phyloP scores from a whole-genome alignment of 495 filamentous ascomycete species.

The Daldinia bambusicola region DNA sequence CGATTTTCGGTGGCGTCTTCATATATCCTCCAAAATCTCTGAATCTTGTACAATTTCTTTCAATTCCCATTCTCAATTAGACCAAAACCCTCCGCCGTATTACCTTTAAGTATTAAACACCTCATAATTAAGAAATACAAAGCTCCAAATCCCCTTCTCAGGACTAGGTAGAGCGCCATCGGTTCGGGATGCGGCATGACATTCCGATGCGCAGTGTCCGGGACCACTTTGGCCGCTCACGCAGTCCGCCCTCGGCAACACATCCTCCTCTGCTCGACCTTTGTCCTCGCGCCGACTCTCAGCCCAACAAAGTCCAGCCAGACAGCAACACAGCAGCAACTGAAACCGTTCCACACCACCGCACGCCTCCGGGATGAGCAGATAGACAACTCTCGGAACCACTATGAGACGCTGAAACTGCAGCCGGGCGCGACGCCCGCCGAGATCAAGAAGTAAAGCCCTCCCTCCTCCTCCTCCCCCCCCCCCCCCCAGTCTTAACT shows the following conservation, averaged over 20 bases:
- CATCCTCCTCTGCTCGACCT: conserved; percentile 15
- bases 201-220: conserved; percentile 31
- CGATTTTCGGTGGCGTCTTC: conserved; percentile 21
- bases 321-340: not conserved
- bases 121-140: not conserved
- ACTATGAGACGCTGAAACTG: conserved; percentile 87
- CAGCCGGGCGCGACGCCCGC: conserved; percentile 70
- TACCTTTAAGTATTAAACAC: not conserved
- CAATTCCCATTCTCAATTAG: too few species aligned
- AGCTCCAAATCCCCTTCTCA: not conserved
- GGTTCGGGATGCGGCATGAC: conserved; percentile 43
- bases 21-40: too few species aligned
- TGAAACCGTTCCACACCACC: conserved; percentile 26
- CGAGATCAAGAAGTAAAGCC: conserved; percentile 90
- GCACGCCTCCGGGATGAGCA: conserved; percentile 40
- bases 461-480: too few species aligned
- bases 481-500: too few species aligned
- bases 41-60: too few species aligned
- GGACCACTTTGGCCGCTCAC: conserved; percentile 21
- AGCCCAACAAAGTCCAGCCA: not conserved
- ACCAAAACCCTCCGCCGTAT: too few species aligned
- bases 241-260: conserved; percentile 31
- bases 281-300: conserved; percentile 1
- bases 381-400: conserved; percentile 57
- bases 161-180: conserved; percentile 10